Percentiles rank a stretch among this genome's conserved stretches.
phyloP scores from a whole-genome alignment of 768 basidiomycete species.

The Candolleomyces aberdarensis region DNA sequence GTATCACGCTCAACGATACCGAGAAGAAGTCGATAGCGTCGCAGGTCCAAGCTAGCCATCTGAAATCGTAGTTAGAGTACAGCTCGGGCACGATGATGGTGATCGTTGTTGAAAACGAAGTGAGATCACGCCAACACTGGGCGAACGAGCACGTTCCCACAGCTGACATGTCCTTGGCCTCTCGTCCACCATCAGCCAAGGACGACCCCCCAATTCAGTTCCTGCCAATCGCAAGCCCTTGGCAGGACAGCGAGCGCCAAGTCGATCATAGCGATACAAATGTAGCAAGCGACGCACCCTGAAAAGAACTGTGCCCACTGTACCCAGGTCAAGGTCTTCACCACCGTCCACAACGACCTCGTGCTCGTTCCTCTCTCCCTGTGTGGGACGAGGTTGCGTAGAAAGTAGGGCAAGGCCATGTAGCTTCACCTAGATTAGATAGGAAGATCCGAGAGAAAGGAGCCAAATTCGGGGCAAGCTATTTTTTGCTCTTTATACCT shows the following conservation, averaged over 20 bases:
- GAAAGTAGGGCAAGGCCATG: constrained; percentile 36
- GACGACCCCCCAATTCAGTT: too few relatives aligned
- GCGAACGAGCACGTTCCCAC: background rate
- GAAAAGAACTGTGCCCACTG: constrained; percentile 60
- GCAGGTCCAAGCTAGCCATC: constrained; percentile 84
- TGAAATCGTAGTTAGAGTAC: constrained; percentile 18
- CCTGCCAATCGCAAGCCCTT: too few relatives aligned
- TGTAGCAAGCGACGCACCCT: constrained; percentile 42
- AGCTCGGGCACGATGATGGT: background rate
- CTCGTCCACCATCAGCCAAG: too few relatives aligned
- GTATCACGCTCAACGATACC: constrained; percentile 56
- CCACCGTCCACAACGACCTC: constrained; percentile 40
- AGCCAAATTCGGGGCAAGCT: too few relatives aligned
- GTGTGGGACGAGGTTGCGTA: constrained; percentile 46
- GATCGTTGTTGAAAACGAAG: background rate
- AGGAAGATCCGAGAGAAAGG: too few relatives aligned
- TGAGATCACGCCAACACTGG: background rate
- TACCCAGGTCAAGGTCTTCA: constrained; percentile 42
- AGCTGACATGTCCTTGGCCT: too few relatives aligned
- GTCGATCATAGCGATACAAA: background rate
- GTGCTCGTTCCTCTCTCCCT: constrained; percentile 36
- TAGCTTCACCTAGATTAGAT: too few relatives aligned
- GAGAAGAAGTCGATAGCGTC: constrained; percentile 88
- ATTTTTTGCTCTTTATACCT: too few relatives aligned
- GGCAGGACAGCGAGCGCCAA: too few relatives aligned